These are phyloP conservation scores for Wickerhamomyces chaumierensis DNA, from an alignment of 805 yeast genomes.

Conservation along the genomic window DNA sequence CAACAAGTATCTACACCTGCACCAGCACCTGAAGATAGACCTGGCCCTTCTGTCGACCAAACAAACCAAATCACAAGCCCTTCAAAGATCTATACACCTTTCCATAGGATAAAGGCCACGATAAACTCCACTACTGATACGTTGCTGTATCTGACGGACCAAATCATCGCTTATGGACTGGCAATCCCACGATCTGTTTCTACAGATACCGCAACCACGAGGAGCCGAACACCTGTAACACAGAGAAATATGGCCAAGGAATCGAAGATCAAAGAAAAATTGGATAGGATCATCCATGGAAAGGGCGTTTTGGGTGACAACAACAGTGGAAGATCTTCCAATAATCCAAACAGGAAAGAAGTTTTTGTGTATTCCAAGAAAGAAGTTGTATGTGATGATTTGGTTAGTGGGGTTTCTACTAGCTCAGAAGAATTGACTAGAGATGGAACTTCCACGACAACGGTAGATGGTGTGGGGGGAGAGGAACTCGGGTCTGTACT, in stretches of 20 bases:
- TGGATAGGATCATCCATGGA: background rate
- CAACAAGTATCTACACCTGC: no score
- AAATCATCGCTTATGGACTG: slow-evolving; percentile 44
- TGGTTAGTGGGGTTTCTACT: background rate
- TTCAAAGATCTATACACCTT: background rate
- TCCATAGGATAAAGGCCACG: slow-evolving; percentile 13
- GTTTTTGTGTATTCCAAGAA: slow-evolving; percentile 32
- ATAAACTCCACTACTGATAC: slow-evolving; percentile 24
- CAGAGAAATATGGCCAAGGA: no score
- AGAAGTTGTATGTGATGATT: slow-evolving; percentile 26
- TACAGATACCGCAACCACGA: slow-evolving; percentile 15
- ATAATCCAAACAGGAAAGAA: slow-evolving; percentile 18
- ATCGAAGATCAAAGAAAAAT: background rate
- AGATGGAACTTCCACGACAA: no score
- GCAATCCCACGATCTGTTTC: slow-evolving; percentile 42
- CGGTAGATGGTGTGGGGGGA: no score
- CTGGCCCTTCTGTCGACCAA: background rate
- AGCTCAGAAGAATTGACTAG: no score
- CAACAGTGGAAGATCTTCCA: slow-evolving; percentile 17
- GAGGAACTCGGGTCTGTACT: no score
- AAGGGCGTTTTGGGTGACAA: slow-evolving; percentile 5
- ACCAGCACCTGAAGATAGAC: no score
- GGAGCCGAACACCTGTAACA: slow-evolving; percentile 3
- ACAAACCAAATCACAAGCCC: slow-evolving; percentile 1
- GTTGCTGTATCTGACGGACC: slow-evolving; percentile 36